Conservation (phyloP, 164 flowering plant species). For the Euptelea pleiosperma region DNA sequence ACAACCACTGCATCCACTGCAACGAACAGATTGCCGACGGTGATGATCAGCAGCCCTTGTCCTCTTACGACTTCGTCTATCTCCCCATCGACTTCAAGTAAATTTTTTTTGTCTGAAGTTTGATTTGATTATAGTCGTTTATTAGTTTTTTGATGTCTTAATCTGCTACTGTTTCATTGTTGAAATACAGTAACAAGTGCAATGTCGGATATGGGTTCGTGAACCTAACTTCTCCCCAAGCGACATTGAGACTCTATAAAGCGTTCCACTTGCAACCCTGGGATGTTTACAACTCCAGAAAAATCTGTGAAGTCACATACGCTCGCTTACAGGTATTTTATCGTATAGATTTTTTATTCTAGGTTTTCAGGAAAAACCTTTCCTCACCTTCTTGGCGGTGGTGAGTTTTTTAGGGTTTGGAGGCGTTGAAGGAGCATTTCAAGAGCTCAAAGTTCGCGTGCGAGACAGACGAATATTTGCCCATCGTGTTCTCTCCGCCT, state of each 20-base stretch:
- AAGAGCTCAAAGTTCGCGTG: constrained; percentile 88
- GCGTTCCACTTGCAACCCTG: constrained; percentile 78
- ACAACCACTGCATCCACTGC: constrained; percentile 91
- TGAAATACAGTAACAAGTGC: constrained; percentile 78
- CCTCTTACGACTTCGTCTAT: constrained; percentile 86
- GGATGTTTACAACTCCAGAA: constrained; percentile 92
- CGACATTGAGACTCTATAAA: constrained; percentile 76
- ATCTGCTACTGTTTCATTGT: too few species aligned
- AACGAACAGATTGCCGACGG: constrained; percentile 63
- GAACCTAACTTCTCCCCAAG: constrained; percentile 85
- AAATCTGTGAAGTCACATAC: constrained; percentile 84
- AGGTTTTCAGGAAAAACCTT: too few species aligned
- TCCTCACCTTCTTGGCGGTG: too few species aligned
- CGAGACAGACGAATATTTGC: constrained; percentile 72
- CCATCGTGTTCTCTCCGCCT: constrained; percentile 81
- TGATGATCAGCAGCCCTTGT: constrained; percentile 53
- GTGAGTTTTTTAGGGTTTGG: constrained; percentile 79
- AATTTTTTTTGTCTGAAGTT: constrained; percentile 6
- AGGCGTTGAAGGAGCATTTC: constrained; percentile 84
- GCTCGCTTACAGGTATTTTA: constrained; percentile 81
- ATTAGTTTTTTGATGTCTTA: too few species aligned
- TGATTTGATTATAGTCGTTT: background rate
- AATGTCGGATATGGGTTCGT: constrained; percentile 98
- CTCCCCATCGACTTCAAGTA: constrained; percentile 97
- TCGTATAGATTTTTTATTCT: too few species aligned